Base-by-base conservation (phyloP, 176 grass and related monocot genomes). In the Eragrostis curvula region DNA sequence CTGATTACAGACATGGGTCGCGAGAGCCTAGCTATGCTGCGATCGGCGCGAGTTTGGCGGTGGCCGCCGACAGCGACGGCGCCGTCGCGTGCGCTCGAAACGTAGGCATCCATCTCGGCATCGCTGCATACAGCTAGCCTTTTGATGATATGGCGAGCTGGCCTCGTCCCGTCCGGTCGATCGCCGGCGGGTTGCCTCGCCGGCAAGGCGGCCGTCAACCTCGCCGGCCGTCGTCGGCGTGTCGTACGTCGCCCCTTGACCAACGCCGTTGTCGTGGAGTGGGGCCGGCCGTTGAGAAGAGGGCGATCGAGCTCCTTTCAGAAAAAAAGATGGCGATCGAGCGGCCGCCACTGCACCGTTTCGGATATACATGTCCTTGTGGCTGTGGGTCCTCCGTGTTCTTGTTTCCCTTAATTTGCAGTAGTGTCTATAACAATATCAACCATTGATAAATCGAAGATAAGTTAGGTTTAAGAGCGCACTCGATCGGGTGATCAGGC, bases 131-230 rank as follows among this genome's bases (percentile, higher is more conserved):
- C 44, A 36, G 32, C 32, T 36, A 2, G 32, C 32, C 32, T 36
- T 36, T 36, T 36, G 32, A 4, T 36, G 4, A 36, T 36, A 36
- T 20, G 74, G 15, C 14, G 41, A 18, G 21, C n/a, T 0, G 12
- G 61, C 43, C 15, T 20, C 23, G 8, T 46, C 23, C 55, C 8
- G 36, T 24, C 11, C 14, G 44, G 2, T 50, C 16, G 28, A 14
- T 21, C n/a, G 3, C 5, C 16, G 12, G 1, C 27, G 4, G 1
- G 70, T 82, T 70, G 65, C 90, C 86, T 82, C 11, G 50, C 44
- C 58, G 30, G 70, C 82, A 91, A 85, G 90, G 86, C 77, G 60
- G 15, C 17, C 73, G 86, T 89, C 90, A 79, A 56, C 83, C 65
- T 88, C 81, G 32, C 32, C 32, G 32, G 32, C 32, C 32, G 32